Percentiles rank a stretch among this genome's conserved stretches.
These are phyloP conservation scores for Podospora conica DNA, from an alignment of 495 filamentous ascomycete species.

Conservation along the genomic window DNA sequence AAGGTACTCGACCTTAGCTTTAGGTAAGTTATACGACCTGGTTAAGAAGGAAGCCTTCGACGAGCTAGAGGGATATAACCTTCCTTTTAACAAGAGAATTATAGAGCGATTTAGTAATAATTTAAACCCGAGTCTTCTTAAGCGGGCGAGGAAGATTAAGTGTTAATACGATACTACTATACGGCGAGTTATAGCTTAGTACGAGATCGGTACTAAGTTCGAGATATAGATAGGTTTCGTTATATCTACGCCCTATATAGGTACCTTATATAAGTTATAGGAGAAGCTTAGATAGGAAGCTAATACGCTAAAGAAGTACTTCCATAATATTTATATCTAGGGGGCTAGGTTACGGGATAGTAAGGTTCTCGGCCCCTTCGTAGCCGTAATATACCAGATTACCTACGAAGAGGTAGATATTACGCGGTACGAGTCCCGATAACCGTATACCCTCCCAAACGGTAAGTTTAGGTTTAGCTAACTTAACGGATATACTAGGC, in stretches of 20 bases:
- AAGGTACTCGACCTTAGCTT: slow-evolving; percentile 64
- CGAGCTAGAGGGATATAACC: slow-evolving; percentile 62
- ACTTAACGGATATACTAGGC: slow-evolving; percentile 49
- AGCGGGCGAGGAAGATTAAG: slow-evolving; percentile 62
- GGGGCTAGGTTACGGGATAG: slow-evolving; percentile 57
- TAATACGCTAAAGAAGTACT: slow-evolving; percentile 55
- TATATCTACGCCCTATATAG: slow-evolving; percentile 57
- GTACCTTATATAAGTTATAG: slow-evolving; percentile 75
- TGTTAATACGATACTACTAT: slow-evolving; percentile 69
- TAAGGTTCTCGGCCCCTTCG: slow-evolving; percentile 57
- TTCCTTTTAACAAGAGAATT: slow-evolving; percentile 72
- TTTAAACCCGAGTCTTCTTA: slow-evolving; percentile 39
- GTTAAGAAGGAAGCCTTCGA: slow-evolving; percentile 45
- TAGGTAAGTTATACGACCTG: slow-evolving; percentile 79
- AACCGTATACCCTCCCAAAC: slow-evolving; percentile 32
- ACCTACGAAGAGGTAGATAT: slow-evolving; percentile 63
- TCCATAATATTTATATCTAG: slow-evolving; percentile 56
- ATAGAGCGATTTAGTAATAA: slow-evolving; percentile 54
- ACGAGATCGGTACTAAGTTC: slow-evolving; percentile 82
- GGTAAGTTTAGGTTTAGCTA: slow-evolving; percentile 27
- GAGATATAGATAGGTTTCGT: slow-evolving; percentile 86
- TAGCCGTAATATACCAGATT: slow-evolving; percentile 80
- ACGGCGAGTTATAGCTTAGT: slow-evolving; percentile 75
- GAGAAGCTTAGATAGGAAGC: slow-evolving; percentile 71
- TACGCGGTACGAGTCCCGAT: slow-evolving; percentile 43